Percentiles rank a stretch among this genome's conserved stretches.
Evolutionary conservation across 73 alveolate genomes (phyloP).

Genomic region (Paramecium sonneborni): DNA sequence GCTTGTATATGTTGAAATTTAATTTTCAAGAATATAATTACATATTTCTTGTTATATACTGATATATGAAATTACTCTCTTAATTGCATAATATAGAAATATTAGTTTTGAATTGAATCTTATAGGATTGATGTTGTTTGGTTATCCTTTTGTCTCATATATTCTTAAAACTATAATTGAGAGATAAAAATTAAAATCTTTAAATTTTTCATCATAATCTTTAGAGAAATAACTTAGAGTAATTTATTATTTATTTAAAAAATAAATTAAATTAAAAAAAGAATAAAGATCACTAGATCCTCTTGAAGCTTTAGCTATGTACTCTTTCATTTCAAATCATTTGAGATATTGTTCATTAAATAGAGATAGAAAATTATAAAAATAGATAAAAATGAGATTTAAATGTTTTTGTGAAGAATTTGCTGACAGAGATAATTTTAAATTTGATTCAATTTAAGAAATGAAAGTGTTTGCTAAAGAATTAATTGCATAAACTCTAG

Average conservation of each 20-base stretch:
- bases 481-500: background rate
- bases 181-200: background rate
- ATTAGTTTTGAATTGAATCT: background rate
- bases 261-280: background rate
- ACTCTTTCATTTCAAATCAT: background rate
- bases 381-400: background rate
- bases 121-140: background rate
- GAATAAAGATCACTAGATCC: constrained; percentile 1
- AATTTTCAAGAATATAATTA: background rate
- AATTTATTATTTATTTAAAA: background rate
- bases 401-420: constrained; percentile 36
- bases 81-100: background rate
- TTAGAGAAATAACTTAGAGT: background rate
- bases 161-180: background rate
- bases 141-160: background rate
- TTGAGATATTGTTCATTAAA: constrained; percentile 5
- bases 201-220: background rate
- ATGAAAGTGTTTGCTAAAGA: constrained; percentile 24
- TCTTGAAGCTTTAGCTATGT: background rate
- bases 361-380: background rate
- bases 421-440: background rate
- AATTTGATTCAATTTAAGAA: background rate
- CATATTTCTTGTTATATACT: background rate
- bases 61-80: background rate
- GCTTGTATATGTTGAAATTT: background rate